These are phyloP conservation scores for Fusarium denticulatum DNA, from an alignment of 2,329 filamentous ascomycete species.

Conservation along the genomic window DNA sequence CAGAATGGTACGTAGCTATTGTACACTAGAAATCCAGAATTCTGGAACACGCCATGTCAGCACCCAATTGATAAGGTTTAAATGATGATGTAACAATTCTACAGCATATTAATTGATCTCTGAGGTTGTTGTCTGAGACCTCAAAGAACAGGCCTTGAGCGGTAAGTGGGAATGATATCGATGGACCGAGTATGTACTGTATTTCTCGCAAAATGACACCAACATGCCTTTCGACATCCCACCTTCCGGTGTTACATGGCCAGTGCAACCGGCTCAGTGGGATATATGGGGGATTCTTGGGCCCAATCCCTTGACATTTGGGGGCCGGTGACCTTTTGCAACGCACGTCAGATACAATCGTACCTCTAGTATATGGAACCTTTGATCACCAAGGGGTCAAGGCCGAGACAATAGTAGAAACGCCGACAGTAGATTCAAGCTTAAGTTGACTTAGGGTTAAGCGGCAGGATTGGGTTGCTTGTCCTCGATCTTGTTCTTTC, in stretches of 20 bases:
- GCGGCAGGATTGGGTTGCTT: not conserved
- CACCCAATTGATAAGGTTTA: constrained; percentile 14
- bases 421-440: constrained; percentile 4
- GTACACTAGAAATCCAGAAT: not conserved
- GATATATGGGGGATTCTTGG: not conserved
- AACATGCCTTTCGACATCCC: not conserved
- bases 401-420: not conserved
- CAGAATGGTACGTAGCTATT: not conserved
- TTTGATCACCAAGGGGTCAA: not conserved
- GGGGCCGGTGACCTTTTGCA: not conserved
- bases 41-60: constrained; percentile 4
- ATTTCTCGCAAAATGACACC: not conserved
- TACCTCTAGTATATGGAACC: not conserved
- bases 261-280: not conserved
- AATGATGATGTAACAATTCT: not conserved
- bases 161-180: not conserved
- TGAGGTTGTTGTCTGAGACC: not conserved
- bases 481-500: not conserved
- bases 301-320: not conserved
- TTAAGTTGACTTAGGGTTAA: not conserved
- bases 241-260: not conserved
- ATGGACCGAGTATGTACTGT: not conserved
- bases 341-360: not conserved
- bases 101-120: not conserved
- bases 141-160: not conserved